phyloP scores from a whole-genome alignment of 441 rosid genomes.

The Bruguiera hainesii region DNA sequence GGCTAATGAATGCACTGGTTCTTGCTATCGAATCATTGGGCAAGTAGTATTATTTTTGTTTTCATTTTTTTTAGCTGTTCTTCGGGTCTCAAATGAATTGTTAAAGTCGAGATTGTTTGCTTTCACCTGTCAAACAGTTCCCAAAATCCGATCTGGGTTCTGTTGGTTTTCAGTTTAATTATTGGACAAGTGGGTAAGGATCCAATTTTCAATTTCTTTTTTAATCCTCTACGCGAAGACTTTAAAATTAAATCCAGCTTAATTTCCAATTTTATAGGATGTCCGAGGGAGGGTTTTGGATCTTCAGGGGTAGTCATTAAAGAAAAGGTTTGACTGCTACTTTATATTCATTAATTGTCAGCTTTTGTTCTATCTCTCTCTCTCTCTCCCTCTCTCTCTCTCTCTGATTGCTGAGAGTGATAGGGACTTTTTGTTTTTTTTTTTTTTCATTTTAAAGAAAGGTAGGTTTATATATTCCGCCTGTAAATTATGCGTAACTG shows the following conservation, averaged over 20 bases:
- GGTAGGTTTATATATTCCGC: constrained; percentile 17
- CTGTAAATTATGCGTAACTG: constrained; percentile 26
- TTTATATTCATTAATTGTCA: constrained; percentile 25
- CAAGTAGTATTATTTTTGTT: constrained; percentile 2
- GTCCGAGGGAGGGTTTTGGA: not conserved
- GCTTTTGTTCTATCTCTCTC: constrained; percentile 18
- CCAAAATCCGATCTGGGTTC: constrained; percentile 30
- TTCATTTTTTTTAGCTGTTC: constrained; percentile 20
- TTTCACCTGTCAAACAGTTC: constrained; percentile 18
- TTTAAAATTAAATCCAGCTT: constrained; percentile 23
- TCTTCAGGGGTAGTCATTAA: constrained; percentile 34
- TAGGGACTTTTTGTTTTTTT: constrained; percentile 28
- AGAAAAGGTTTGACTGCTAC: constrained; percentile 47
- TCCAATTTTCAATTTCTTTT: constrained; percentile 14
- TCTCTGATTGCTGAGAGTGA: constrained; percentile 16
- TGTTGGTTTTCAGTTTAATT: constrained; percentile 26
- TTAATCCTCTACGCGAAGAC: not conserved
- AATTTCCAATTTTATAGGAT: constrained; percentile 13
- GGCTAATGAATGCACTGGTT: too few species aligned
- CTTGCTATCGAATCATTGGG: not conserved
- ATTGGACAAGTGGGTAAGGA: constrained; percentile 33
- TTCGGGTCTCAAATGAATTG: constrained; percentile 3
- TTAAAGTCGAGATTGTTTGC: not conserved
- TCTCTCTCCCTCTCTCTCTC: not conserved
- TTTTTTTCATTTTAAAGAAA: constrained; percentile 17